Evolutionary conservation across 345 rosid species (phyloP), one percentile per base, ranked within the genome.

Genomic region (Mangifera indica): DNA sequence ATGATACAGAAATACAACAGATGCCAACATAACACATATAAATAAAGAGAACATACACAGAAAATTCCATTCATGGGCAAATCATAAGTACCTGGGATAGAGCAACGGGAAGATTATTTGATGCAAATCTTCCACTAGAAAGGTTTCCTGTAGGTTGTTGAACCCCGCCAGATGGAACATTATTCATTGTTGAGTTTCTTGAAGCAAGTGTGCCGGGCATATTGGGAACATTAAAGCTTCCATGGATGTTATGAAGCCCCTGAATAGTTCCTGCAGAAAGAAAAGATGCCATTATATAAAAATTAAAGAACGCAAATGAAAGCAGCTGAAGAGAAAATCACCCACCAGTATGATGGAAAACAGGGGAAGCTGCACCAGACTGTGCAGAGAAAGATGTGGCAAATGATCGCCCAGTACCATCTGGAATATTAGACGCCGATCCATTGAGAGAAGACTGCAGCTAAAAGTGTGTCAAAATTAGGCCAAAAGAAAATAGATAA

Each of bases 81-180:
- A 53, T 24, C 34, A 53, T 32, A 54, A 53, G 55, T 81, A 96
- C 98, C 99, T 96, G 98, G 40, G 99, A 87, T 53, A 93, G 90
- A 75, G 90, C 93, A 54, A 85, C 93, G 29, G 98, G 98, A 15
- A 96, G 86, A 79, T 88, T 96, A 78, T 84, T 96, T 66, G 96
- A 82, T 54, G 92, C 83, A 83, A 93, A 93, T 70, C 98, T 82
- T 75, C 97, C 99, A 81, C 87, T 82, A 65, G 97, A 84, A 78
- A 93, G 91, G 79, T 89, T 88, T 68, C 93, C 98, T 66, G 89
- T 79, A 73, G 97, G 91, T 78, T 96, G 98, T 72, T 96, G 99
- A 68, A 91, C 85, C 48, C 94, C 97, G 14, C 88, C 87, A 6
- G 96, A 85, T 59, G 94, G 96, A 73, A 91, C 77, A 60, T 76